phyloP scores from a whole-genome alignment of 805 yeast genomes.

The Nakazawaea peltata region DNA sequence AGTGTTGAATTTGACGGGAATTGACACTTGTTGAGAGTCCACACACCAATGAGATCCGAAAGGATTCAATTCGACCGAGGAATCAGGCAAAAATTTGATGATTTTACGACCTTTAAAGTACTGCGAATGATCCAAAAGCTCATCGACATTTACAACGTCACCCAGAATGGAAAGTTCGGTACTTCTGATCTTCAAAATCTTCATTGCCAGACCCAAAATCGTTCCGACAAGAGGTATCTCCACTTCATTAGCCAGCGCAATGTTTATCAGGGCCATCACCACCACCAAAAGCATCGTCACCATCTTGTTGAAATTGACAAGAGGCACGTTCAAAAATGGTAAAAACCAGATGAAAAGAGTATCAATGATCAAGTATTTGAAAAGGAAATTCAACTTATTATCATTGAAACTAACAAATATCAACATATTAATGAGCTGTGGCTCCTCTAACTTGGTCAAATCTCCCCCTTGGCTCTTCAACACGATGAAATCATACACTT shows the following conservation, averaged over 20 bases:
- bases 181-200: constrained; percentile 14
- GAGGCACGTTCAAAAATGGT: constrained; percentile 71
- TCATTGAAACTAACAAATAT: constrained; percentile 26
- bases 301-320: constrained; percentile 56
- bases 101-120: constrained; percentile 85
- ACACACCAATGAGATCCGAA: constrained; percentile 59
- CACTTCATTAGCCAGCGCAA: constrained; percentile 44
- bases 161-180: constrained; percentile 25
- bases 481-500: constrained; percentile 61
- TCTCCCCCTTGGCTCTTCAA: constrained; percentile 35
- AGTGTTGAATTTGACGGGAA: constrained; percentile 70
- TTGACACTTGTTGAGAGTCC: constrained; percentile 24
- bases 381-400: constrained; percentile 49
- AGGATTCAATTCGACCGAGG: constrained; percentile 80
- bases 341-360: constrained; percentile 60
- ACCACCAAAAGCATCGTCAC: constrained; percentile 42
- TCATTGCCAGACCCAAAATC: constrained; percentile 12
- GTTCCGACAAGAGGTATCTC: constrained; percentile 35
- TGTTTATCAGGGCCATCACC: constrained; percentile 38
- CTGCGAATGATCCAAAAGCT: constrained; percentile 35
- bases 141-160: constrained; percentile 25
- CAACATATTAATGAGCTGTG: constrained; percentile 5
- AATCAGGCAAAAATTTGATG: constrained; percentile 84
- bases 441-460: constrained; percentile 15
- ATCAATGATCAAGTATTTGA: constrained; percentile 71